Base-by-base conservation (phyloP, 2,329 filamentous ascomycete species). In the Epichloe uncinata region DNA sequence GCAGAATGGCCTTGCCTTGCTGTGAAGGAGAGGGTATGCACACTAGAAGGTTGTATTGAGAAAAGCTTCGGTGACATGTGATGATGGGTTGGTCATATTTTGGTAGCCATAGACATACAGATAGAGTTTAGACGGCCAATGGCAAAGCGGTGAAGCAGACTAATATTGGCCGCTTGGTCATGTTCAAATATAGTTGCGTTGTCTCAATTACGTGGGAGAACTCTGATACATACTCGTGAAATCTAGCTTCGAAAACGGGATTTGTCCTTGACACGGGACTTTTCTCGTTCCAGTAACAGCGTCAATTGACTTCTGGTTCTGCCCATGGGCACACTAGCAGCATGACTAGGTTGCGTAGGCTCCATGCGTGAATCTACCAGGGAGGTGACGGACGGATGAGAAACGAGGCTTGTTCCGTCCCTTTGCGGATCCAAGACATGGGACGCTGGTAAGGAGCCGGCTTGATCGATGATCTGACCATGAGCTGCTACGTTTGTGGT, bases 261-360 rank as follows among this genome's bases (percentile, higher is more conserved):
- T 48, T 62, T 61, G 16, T 63, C 62, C 16, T 56, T 56, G 38
- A 53, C 60, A 45, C 65, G 61, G 13, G 62, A 63, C 56, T 71
- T 75, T 53, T 77, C 75, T 36, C 73, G 71, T 55, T 79, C 75
- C 18, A 82, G 66, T 1, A 82, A 65, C 4, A 82, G 63, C 9
- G 73, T 75, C 30, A 82, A 65, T 58, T 82, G 77, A 56, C 78
- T 81, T 61, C 74, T 79, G n/a, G 77, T 75, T 51, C 77, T 69
- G n/a, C 69, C 76, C 45, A 81, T 64, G 4, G 73, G 74, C 7
- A 77, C 66, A 13, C 63, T 63, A 26, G 71, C 63, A 13, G 68
- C 64, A 11, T 67, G 61, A 42, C 67, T 73, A 4, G 73, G 74
- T 49, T 69, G 70, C 0, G 75, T 78, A 22, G 75, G 75, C 4